These are phyloP conservation scores for Asterochloris sp. DNA, from an alignment of 139 green algal genomes.

Conservation along the genomic window DNA sequence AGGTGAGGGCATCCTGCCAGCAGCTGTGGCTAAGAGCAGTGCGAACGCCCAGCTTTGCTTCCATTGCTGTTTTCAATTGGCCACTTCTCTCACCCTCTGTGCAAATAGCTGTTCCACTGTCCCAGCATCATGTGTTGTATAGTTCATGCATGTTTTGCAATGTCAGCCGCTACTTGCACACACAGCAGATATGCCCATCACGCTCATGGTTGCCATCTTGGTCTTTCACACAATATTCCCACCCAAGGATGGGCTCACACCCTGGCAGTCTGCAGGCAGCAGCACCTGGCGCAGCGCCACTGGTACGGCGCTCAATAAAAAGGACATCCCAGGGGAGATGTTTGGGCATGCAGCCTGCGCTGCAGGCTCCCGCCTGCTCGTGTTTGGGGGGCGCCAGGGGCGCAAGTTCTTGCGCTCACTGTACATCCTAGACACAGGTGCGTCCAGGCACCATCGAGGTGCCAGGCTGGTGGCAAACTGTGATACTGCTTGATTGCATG, in stretches of 20 bases:
- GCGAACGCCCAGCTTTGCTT: too few species aligned
- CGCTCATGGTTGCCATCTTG: not conserved
- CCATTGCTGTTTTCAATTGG: too few species aligned
- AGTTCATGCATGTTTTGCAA: not conserved
- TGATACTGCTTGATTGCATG: too few species aligned
- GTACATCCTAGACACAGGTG: constrained; percentile 20
- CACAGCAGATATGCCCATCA: not conserved
- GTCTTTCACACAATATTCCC: not conserved
- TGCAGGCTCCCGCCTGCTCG: not conserved
- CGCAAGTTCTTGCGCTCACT: constrained; percentile 4
- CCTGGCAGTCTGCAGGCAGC: too few species aligned
- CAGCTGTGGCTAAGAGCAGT: too few species aligned
- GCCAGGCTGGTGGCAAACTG: not conserved
- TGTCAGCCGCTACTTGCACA: not conserved
- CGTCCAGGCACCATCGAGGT: not conserved
- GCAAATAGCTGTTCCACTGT: not conserved
- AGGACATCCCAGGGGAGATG: not conserved
- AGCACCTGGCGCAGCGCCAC: too few species aligned
- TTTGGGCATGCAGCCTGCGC: constrained; percentile 17
- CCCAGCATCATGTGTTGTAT: not conserved
- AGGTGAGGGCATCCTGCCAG: not conserved
- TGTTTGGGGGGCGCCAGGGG: constrained; percentile 15
- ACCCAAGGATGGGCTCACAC: not conserved
- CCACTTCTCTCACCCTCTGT: too few species aligned
- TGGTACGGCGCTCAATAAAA: not conserved